Conservation (phyloP, 176 grass and related monocot genomes). For the Elymus sibiricus region DNA sequence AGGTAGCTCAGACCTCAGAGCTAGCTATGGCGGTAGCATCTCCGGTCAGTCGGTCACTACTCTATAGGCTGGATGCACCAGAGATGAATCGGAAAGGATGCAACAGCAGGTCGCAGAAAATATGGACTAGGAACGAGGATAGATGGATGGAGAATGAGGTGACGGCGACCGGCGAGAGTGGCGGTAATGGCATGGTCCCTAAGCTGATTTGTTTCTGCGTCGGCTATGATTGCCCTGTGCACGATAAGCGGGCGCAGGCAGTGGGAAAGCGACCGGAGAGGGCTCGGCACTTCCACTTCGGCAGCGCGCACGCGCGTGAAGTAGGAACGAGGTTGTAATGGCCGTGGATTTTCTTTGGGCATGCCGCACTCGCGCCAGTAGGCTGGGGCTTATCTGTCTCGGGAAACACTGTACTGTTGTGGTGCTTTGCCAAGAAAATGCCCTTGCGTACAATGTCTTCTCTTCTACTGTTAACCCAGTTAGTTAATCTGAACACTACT, state of each 20-base stretch:
- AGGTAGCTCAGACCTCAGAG: neutral
- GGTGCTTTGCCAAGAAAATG: neutral
- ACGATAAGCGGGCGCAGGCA: constrained; percentile 15
- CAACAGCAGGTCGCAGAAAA: neutral
- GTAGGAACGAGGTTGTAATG: neutral
- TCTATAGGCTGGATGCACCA: neutral
- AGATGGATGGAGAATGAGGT: constrained; percentile 12
- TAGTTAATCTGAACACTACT: neutral
- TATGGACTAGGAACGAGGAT: neutral
- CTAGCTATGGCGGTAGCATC: constrained; percentile 5
- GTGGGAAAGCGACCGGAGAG: constrained; percentile 24
- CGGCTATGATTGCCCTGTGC: constrained; percentile 39
- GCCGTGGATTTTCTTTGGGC: neutral
- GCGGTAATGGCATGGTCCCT: neutral
- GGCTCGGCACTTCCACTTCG: neutral
- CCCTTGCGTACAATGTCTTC: neutral
- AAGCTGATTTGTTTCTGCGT: neutral
- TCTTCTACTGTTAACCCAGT: neutral
- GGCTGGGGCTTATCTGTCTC: neutral
- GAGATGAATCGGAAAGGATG: neutral
- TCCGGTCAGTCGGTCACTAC: neutral
- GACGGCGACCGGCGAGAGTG: constrained; percentile 5
- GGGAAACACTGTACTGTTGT: neutral
- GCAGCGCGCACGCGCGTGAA: neutral
- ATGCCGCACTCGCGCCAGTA: constrained; percentile 18